A percentile compares a stretch with the other conserved stretches of the same genome.
Conservation (phyloP, 176 grass and related monocot species). For the Oryza meridionalis region DNA sequence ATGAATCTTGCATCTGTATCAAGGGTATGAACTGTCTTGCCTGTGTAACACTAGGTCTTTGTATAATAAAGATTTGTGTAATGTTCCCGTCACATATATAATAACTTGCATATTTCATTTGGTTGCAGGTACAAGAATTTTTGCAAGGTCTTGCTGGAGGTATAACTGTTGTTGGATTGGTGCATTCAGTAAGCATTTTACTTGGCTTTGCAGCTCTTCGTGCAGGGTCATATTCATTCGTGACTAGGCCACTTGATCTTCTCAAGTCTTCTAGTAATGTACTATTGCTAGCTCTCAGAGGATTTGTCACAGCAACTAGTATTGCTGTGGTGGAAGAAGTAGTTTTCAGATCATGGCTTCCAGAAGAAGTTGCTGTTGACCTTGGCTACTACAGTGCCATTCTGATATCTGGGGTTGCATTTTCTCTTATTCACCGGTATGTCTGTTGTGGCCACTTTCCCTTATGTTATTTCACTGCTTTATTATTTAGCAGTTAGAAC, state of each 20-base stretch:
- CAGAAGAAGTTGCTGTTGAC: constrained; percentile 82
- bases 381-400: constrained; percentile 76
- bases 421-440: constrained; percentile 92
- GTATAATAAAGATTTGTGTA: constrained; percentile 17
- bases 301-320: constrained; percentile 70
- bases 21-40: constrained; percentile 56
- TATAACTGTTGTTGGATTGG: constrained; percentile 62
- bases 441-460: constrained; percentile 23
- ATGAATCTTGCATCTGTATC: constrained; percentile 63
- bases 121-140: constrained; percentile 71
- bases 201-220: constrained; percentile 74
- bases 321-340: constrained; percentile 89
- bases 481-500: constrained; percentile 11
- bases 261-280: constrained; percentile 67
- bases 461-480: constrained; percentile 32
- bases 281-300: constrained; percentile 54
- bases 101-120: constrained; percentile 34
- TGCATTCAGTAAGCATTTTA: constrained; percentile 76
- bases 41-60: constrained; percentile 7
- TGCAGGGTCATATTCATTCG: constrained; percentile 40
- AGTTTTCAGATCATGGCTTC: constrained; percentile 93
- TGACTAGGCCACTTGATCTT: constrained; percentile 51
- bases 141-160: constrained; percentile 81
- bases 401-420: constrained; percentile 73
- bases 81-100: neutral